Percentiles rank a stretch among this genome's conserved stretches.
Conservation (phyloP, 2,329 filamentous ascomycete species). For the Penicillium sclerotigenum region DNA sequence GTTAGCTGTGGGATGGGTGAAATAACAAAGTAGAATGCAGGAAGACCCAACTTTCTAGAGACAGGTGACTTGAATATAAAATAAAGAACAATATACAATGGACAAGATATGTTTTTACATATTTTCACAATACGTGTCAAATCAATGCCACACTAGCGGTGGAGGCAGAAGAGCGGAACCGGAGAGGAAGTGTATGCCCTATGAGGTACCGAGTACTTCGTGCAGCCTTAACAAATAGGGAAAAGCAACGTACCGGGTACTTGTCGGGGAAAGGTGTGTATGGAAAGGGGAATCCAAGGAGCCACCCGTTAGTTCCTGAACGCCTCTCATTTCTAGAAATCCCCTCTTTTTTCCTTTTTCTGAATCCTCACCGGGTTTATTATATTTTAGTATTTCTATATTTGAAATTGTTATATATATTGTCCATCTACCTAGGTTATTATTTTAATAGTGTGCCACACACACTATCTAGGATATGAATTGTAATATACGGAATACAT, state of each 20-base stretch:
- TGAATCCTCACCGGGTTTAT: background rate
- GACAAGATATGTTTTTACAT: too few relatives aligned
- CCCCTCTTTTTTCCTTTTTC: slow-evolving; percentile 1
- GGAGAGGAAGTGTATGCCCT: background rate
- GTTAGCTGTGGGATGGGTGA: background rate
- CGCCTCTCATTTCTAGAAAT: slow-evolving; percentile 6
- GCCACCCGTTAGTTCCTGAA: slow-evolving; percentile 13
- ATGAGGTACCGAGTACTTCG: slow-evolving; percentile 5
- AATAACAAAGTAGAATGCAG: slow-evolving; percentile 1
- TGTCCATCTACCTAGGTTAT: background rate
- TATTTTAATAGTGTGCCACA: background rate
- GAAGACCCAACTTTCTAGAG: background rate
- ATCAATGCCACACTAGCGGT: slow-evolving; percentile 10
- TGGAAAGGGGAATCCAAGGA: slow-evolving; percentile 10
- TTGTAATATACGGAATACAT: too few relatives aligned
- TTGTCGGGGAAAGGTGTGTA: background rate
- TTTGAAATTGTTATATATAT: background rate
- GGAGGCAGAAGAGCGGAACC: slow-evolving; percentile 1
- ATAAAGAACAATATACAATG: too few relatives aligned
- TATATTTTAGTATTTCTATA: background rate
- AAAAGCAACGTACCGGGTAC: slow-evolving; percentile 5
- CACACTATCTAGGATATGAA: background rate
- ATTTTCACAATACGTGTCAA: slow-evolving; percentile 16
- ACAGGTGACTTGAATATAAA: background rate
- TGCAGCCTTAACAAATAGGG: too few relatives aligned